These are phyloP conservation scores for Aristolochia californica DNA, from an alignment of 164 flowering plant genomes.

Conservation along the genomic window DNA sequence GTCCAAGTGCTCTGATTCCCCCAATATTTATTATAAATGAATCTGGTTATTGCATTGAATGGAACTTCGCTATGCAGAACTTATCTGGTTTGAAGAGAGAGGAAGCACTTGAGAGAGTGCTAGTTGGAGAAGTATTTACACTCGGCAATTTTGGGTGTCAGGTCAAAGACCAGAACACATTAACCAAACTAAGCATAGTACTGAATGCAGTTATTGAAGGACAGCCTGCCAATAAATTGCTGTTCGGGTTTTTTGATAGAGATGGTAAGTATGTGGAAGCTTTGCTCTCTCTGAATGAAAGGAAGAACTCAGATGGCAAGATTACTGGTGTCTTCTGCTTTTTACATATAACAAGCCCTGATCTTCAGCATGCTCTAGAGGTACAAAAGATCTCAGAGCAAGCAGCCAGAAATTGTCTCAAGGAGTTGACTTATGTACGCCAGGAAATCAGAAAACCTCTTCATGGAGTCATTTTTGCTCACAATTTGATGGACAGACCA, in stretches of 20 bases:
- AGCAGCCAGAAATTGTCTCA: conserved; percentile 44
- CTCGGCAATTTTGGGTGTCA: conserved; percentile 40
- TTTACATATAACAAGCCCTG: conserved; percentile 67
- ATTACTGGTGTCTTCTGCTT: conserved; percentile 57
- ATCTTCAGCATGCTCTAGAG: conserved; percentile 60
- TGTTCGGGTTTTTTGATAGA: conserved; percentile 47
- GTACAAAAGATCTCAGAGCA: conserved; percentile 55
- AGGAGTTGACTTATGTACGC: conserved; percentile 45
- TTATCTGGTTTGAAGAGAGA: conserved; percentile 54
- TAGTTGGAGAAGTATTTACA: conserved; percentile 67
- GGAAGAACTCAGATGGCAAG: conserved; percentile 41
- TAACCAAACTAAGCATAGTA: conserved; percentile 49
- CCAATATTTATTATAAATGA: conserved; percentile 69
- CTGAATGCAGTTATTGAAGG: conserved; percentile 44
- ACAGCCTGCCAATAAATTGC: conserved; percentile 40
- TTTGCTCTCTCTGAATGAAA: conserved; percentile 48
- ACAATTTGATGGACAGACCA: conserved; percentile 37
- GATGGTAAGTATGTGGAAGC: conserved; percentile 50
- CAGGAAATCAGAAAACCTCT: conserved; percentile 51
- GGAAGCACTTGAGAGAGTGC: conserved; percentile 40
- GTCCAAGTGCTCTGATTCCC: conserved; percentile 58
- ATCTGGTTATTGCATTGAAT: conserved; percentile 52
- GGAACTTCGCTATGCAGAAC: conserved; percentile 70
- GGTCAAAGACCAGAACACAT: conserved; percentile 58
- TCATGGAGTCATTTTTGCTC: conserved; percentile 39